Base-by-base conservation (phyloP, 2,329 filamentous ascomycete species). In the Curvularia spicifera region DNA sequence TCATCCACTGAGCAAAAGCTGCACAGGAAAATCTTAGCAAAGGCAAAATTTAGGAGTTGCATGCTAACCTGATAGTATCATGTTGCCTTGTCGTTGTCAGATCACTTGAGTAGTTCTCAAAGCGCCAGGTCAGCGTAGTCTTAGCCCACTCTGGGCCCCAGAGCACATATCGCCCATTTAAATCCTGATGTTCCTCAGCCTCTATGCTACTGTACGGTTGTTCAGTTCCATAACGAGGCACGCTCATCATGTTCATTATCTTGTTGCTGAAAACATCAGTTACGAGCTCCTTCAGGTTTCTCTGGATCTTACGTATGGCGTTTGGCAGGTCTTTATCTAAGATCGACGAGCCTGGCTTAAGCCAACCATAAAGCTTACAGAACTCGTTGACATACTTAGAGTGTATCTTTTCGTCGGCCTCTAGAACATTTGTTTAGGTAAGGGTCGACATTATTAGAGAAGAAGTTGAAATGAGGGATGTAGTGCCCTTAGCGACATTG, bases 141-240 rank as follows among this genome's bases (percentile, higher is more conserved):
- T 69, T 66, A 29, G 68, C 58, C 71, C 71, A 72, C 35, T 69
- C 72, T 5, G 69, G 60, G 12, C 69, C 71, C 69, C 69, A 72
- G 2, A 72, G 51, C 20, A 71, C 67, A 53, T 65, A 73, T 59
- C 70, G 60, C 47, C 60, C 68, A 10, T 61, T 48, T 5, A 65
- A 18, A 26, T 48, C 55, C 3, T 39, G 20, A n/a, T 20, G n/a
- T 8, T 53, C 42, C 4, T 61, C 55, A 2, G 66, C 64, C 31
- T 67, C 66, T 1, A 67, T 66, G 29, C 53, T 61, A 46, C 72
- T 69, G 53, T 69, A 72, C 2, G 59, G 55, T n/a, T 62, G 62
- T 24, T 64, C 57, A 3, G 68, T 71, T 18, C 69, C 69, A 52
- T 69, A 74, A 12, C 64, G 61, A 12, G 70, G 69, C 28, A 57